Base-by-base conservation (phyloP, 1,284 basidiomycete species). In the Fomes fomentarius region DNA sequence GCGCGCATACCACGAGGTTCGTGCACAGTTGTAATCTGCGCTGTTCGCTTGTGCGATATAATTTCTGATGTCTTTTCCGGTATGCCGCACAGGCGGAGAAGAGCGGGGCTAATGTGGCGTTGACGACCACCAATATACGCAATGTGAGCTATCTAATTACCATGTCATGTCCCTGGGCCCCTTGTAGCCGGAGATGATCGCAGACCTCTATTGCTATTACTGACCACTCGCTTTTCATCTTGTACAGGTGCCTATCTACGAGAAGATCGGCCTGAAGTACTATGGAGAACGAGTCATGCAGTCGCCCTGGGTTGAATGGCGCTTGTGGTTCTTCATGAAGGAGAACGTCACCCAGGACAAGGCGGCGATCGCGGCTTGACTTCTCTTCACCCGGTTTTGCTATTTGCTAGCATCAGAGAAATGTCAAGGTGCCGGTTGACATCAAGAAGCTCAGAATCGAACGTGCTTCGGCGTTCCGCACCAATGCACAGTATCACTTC, bases 301-400 rank as follows among this genome's bases (percentile, higher is more conserved):
- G 7, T 58, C 57, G 43, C 57, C 52, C 21, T 58, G 57, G 57
- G 50, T 47, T 21, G 48, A 51, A 22, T 58, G 52, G 56, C 48
- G 40, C 7, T 26, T 53, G 26, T 58, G 52, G 56, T 53, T 51
- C 45, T 58, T 58, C 30, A 21, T 35, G 25, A 53, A 47, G 45
- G 45, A 54, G 24, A 48, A 4, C 45, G 30, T 12, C 26, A 22
- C 12, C 6, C 28, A 7, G 28, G 6, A 12, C 12, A 30, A 12
- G 6, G 28, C 12, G n/a, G n/a, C n/a, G n/a, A n/a, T n/a, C n/a
- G n/a, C 28, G 12, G 12, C 28, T 7, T 30, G 12, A 6, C 28
- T 12, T 30, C 28, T 30, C 28, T 30, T 30, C 28, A 6, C 6
- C 28, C 28, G 28, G n/a, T n/a, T n/a, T n/a, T n/a, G n/a, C n/a